Percentiles rank a stretch among this genome's conserved stretches.
Evolutionary conservation across 2,329 filamentous ascomycete genomes (phyloP).

Genomic region (Coleophoma cylindrospora): DNA sequence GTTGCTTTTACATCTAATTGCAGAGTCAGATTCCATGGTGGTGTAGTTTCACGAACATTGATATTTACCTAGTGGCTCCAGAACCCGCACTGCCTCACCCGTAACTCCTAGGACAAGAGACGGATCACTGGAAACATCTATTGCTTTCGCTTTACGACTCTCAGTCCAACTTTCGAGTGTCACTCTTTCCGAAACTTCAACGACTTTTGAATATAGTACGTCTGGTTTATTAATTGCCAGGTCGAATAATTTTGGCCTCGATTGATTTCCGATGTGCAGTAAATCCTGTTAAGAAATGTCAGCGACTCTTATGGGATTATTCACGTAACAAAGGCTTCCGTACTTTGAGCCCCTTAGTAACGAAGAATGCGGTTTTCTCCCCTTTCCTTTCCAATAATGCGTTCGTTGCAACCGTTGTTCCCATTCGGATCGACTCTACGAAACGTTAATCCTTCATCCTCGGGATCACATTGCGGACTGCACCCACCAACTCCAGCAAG

Average conservation of each 20-base stretch:
- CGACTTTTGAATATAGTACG: slow-evolving; percentile 59
- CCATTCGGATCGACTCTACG: slow-evolving; percentile 59
- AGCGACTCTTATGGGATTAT: neutral
- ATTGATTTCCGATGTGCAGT: slow-evolving; percentile 66
- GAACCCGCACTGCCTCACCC: slow-evolving; percentile 57
- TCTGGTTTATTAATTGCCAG: slow-evolving; percentile 62
- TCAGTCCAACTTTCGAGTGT: slow-evolving; percentile 65
- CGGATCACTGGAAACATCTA: slow-evolving; percentile 34
- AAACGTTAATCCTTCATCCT: neutral
- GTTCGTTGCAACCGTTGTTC: slow-evolving; percentile 74
- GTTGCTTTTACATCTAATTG: slow-evolving; percentile 53
- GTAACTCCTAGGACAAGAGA: slow-evolving; percentile 56
- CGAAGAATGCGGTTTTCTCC: slow-evolving; percentile 64
- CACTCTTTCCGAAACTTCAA: slow-evolving; percentile 67
- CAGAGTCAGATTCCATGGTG: slow-evolving; percentile 46
- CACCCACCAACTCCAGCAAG: slow-evolving; percentile 21
- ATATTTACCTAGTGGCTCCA: slow-evolving; percentile 47
- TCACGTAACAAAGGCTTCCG: no score
- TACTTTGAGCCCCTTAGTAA: slow-evolving; percentile 60
- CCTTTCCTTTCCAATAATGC: slow-evolving; percentile 67
- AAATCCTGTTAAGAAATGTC: slow-evolving; percentile 65
- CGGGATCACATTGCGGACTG: neutral
- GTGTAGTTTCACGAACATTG: slow-evolving; percentile 47
- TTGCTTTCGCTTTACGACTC: slow-evolving; percentile 62
- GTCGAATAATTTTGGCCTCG: slow-evolving; percentile 65